phyloP scores from a whole-genome alignment of 2,329 filamentous ascomycete species.

The Rosellinia necatrix region DNA sequence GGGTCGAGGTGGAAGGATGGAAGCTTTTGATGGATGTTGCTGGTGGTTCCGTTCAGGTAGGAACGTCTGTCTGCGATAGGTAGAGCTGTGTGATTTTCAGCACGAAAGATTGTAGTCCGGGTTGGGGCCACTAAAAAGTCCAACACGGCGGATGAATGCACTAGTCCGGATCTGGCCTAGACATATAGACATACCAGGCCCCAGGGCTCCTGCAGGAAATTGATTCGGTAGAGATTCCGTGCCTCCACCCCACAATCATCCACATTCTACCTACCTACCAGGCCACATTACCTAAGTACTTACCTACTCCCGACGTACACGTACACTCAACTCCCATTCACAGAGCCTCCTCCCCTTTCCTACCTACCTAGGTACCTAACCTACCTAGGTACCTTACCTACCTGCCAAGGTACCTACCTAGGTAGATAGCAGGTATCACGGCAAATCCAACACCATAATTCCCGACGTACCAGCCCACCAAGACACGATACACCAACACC shows the following conservation, averaged over 20 bases:
- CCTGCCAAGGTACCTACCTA: no score
- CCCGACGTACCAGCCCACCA: no score
- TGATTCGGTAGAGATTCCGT: no score
- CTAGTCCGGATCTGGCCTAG: constrained; percentile 14
- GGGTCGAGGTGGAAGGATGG: constrained; percentile 10
- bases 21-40: constrained; percentile 23
- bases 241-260: no score
- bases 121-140: constrained; percentile 25
- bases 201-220: constrained; percentile 25
- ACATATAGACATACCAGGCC: constrained; percentile 12
- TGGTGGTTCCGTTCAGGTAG: constrained; percentile 25
- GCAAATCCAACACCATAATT: no score
- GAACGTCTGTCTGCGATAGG: constrained; percentile 25
- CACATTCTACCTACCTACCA: neutral
- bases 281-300: no score
- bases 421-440: no score
- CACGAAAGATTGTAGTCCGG: constrained; percentile 23
- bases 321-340: no score
- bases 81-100: constrained; percentile 31
- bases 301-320: no score
- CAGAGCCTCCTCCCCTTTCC: constrained; percentile 23
- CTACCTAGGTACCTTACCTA: no score
- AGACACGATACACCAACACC: no score
- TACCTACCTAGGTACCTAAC: no score
- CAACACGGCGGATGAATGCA: constrained; percentile 7